Evolutionary conservation across 1,284 basidiomycete species (phyloP), one percentile per base, ranked within the genome.

Genomic region (Ustilago crameri): DNA sequence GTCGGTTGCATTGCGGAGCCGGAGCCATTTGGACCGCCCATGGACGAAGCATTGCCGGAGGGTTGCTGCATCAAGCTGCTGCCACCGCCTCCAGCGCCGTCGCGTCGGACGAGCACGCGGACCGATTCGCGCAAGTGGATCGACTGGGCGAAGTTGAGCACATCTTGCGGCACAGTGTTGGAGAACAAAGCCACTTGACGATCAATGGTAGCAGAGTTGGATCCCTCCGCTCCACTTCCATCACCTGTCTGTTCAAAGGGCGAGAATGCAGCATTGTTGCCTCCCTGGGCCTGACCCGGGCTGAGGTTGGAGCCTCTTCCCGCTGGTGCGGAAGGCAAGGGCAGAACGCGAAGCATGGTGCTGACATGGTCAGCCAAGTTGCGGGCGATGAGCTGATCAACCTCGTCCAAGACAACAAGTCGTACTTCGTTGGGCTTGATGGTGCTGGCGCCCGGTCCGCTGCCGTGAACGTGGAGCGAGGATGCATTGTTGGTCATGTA

Each of bases 171-270:
- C 22, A 95, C 92, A 2, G 92, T 93, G 80, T 94, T 95, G 24
- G 93, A 95, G 85, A 98, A 98, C 18, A 98, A 87, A 35, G 94
- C 95, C 4, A 95, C 96, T 84, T 98, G 96, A 9, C 95, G 89
- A 76, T 96, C 94, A 34, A 90, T 87, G 12, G 81, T 83, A 20
- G 84, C 82, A 65, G 58, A 20, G 20, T 51, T 30, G 10, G 84
- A 82, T 51, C 74, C 44, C 47, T 62, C 79, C 27, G 46, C 49
- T 32, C 67, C 61, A 22, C 57, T 37, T 43, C 51, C 75, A 9
- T 66, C 65, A 54, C 62, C 61, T 10, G 54, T 56, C 24, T 61
- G 59, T 27, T 91, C 92, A 82, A 98, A 72, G 0, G 69, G 59
- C 38, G 52, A 50, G 43, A 63, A 67, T 38, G 53, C 52, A 22